phyloP scores from a whole-genome alignment of 305 asterid genomes.

The Nicotiana rustica region DNA sequence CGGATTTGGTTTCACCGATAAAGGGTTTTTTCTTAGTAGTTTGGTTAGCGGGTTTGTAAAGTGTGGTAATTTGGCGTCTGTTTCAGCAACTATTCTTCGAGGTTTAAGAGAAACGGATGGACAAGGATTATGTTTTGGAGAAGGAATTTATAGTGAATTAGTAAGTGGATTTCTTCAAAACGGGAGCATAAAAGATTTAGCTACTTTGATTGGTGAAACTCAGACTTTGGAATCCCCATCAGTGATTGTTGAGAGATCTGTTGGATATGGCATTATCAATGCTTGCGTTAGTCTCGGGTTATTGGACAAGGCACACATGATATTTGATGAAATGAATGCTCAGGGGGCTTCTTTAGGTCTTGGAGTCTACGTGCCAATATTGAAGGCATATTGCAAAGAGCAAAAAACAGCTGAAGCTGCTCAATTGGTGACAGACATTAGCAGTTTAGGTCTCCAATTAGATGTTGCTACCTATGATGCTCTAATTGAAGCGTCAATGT shows the following conservation, averaged over 20 bases:
- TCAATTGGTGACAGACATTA: slow-evolving; percentile 76
- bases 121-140: slow-evolving; percentile 45
- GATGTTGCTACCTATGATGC: slow-evolving; percentile 70
- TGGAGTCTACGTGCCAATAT: slow-evolving; percentile 78
- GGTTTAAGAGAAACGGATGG: slow-evolving; percentile 59
- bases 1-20: slow-evolving; percentile 62
- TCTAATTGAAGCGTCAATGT: slow-evolving; percentile 84
- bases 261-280: slow-evolving; percentile 71
- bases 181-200: slow-evolving; percentile 63
- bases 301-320: slow-evolving; percentile 75
- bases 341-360: slow-evolving; percentile 69
- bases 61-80: slow-evolving; percentile 59
- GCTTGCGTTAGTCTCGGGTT: slow-evolving; percentile 71
- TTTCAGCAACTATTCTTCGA: slow-evolving; percentile 58
- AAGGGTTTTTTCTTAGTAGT: slow-evolving; percentile 51
- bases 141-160: slow-evolving; percentile 66
- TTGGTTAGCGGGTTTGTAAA: slow-evolving; percentile 80
- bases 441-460: slow-evolving; percentile 63
- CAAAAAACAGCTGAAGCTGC: slow-evolving; percentile 87
- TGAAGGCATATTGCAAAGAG: slow-evolving; percentile 80
- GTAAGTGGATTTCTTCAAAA: slow-evolving; percentile 64
- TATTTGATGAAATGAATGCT: slow-evolving; percentile 85
- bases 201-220: slow-evolving; percentile 67
- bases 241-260: slow-evolving; percentile 57
- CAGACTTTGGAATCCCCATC: slow-evolving; percentile 74